A percentile compares a stretch with the other conserved stretches of the same genome.
Evolutionary conservation across 2,329 filamentous ascomycete species (phyloP).

Genomic region (Hortaea sp.): DNA sequence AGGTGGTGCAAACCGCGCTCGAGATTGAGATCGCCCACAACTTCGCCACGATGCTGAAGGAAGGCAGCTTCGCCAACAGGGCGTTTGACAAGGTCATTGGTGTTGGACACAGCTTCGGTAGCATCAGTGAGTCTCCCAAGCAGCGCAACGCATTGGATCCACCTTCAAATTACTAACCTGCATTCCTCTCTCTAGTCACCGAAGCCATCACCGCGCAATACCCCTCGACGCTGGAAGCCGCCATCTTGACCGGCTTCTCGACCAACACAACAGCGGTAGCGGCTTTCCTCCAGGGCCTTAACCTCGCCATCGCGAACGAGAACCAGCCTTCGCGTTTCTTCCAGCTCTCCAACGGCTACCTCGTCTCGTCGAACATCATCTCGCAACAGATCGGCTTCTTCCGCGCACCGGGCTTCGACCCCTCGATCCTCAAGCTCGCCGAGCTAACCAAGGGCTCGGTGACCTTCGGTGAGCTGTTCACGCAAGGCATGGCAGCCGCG

Average conservation of each 20-base stretch:
- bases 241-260: constrained; percentile 30
- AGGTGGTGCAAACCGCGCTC: constrained; percentile 28
- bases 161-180: not conserved
- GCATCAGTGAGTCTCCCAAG: constrained; percentile 9
- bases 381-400: constrained; percentile 25
- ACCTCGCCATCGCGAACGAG: constrained; percentile 20
- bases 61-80: constrained; percentile 18
- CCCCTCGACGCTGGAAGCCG: constrained; percentile 25
- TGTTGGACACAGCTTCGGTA: constrained; percentile 32
- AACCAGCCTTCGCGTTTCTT: constrained; percentile 22
- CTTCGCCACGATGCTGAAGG: constrained; percentile 23
- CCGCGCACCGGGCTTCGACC: constrained; percentile 21
- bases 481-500: constrained; percentile 7
- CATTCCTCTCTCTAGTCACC: constrained; percentile 12
- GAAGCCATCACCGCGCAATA: constrained; percentile 24
- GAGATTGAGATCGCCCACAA: constrained; percentile 29
- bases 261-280: constrained; percentile 14
- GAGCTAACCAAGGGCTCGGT: constrained; percentile 21
- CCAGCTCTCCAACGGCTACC: constrained; percentile 18
- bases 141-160: not conserved
- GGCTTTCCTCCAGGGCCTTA: constrained; percentile 16
- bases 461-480: constrained; percentile 25
- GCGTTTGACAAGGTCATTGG: constrained; percentile 22
- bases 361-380: constrained; percentile 14
- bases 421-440: constrained; percentile 14